Evolutionary conservation across 2,329 filamentous ascomycete genomes (phyloP).

Genomic region (Paraconiothyrium sp.): DNA sequence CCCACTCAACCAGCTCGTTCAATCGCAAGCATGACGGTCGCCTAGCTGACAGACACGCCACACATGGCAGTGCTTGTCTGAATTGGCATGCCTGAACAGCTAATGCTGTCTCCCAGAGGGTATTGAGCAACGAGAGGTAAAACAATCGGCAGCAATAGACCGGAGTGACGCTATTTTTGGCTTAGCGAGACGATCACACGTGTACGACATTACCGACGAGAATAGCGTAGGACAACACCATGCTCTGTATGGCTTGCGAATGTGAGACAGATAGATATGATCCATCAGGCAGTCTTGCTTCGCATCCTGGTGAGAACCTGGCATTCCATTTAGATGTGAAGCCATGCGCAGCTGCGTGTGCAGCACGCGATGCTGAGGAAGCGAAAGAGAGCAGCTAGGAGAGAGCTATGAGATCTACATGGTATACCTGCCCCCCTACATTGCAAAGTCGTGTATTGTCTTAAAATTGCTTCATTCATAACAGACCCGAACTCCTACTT

Average conservation of each 20-base stretch:
- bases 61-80: neutral
- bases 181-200: neutral
- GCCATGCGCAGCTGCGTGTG: no score
- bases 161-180: conserved; percentile 4
- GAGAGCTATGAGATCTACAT: neutral
- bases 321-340: no score
- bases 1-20: neutral
- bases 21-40: neutral
- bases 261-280: no score
- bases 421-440: neutral
- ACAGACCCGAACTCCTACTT: neutral
- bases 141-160: conserved; percentile 6
- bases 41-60: neutral
- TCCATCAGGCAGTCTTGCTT: no score
- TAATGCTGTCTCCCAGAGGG: neutral
- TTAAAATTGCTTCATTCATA: neutral
- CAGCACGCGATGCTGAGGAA: no score
- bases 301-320: no score
- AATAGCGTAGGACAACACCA: neutral
- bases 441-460: neutral
- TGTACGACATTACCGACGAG: neutral
- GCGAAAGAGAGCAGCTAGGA: neutral
- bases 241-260: no score
- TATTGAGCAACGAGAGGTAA: neutral
- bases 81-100: neutral